These are phyloP conservation scores for Pulveroboletus ravenelii DNA, from an alignment of 768 basidiomycete genomes.

Conservation along the genomic window DNA sequence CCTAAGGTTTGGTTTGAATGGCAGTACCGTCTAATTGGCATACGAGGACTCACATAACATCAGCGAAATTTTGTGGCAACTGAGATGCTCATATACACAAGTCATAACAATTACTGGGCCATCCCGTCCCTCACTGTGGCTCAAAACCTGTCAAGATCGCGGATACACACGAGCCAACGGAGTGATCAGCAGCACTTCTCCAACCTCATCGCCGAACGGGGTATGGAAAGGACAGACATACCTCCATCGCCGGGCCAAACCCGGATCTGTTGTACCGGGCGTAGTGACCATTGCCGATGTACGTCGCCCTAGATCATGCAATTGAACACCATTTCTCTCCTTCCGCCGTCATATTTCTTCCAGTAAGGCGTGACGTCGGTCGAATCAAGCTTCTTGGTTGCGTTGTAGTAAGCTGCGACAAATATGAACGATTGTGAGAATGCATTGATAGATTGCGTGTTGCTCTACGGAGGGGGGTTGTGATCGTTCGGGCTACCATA, in stretches of 20 bases:
- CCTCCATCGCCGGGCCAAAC: conserved; percentile 9
- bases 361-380: conserved; percentile 15
- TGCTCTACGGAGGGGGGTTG: too few relatives aligned
- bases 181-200: too few relatives aligned
- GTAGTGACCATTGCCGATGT: not conserved
- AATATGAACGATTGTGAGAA: conserved; percentile 28
- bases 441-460: conserved; percentile 25
- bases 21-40: too few relatives aligned
- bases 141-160: not conserved
- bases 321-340: conserved; percentile 19
- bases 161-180: not conserved
- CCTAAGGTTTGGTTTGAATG: too few relatives aligned
- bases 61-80: too few relatives aligned
- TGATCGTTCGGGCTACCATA: too few relatives aligned
- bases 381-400: conserved; percentile 17
- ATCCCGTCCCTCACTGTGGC: conserved; percentile 5
- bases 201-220: not conserved
- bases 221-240: not conserved
- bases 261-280: conserved; percentile 4
- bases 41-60: too few relatives aligned
- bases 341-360: not conserved
- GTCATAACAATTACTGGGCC: too few relatives aligned
- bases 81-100: too few relatives aligned
- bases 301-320: not conserved
- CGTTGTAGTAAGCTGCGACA: conserved; percentile 18